Conservation (phyloP, 768 basidiomycete species). For the Termitomyces sp. region DNA sequence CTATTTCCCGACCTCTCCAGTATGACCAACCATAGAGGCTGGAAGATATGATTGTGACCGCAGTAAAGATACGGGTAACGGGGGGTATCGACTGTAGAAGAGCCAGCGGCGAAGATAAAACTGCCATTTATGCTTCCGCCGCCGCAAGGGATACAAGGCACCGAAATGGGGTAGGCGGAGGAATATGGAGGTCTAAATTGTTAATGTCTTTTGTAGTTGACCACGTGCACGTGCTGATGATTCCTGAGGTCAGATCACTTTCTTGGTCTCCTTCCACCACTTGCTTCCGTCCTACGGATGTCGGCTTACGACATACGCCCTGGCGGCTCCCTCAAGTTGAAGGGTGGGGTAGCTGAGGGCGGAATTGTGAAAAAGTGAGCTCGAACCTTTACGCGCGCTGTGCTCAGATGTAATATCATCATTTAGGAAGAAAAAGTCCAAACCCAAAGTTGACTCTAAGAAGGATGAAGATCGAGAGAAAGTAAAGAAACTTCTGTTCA, state of each 20-base stretch:
- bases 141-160: conserved; percentile 4
- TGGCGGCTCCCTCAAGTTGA: conserved; percentile 87
- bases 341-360: conserved; percentile 74
- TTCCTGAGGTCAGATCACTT: conserved; percentile 7
- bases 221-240: conserved; percentile 19
- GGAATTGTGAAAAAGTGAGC: conserved; percentile 80
- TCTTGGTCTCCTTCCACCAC: conserved; percentile 3
- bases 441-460: conserved; percentile 50
- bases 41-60: conserved; percentile 52
- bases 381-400: conserved; percentile 7
- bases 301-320: conserved; percentile 83
- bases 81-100: conserved; percentile 71
- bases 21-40: conserved; percentile 60
- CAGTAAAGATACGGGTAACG: conserved; percentile 70
- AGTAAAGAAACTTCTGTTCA: conserved; percentile 45
- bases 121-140: conserved; percentile 48
- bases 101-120: conserved; percentile 67
- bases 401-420: conserved; percentile 7
- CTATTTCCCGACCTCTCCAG: conserved; percentile 41
- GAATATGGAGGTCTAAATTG: not conserved
- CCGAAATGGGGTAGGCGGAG: conserved; percentile 11
- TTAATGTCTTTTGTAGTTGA: not conserved
- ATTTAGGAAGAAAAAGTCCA: conserved; percentile 80
- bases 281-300: conserved; percentile 37
- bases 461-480: conserved; percentile 41